Conservation (phyloP, 768 basidiomycete species). For the Boletus bicolor region DNA sequence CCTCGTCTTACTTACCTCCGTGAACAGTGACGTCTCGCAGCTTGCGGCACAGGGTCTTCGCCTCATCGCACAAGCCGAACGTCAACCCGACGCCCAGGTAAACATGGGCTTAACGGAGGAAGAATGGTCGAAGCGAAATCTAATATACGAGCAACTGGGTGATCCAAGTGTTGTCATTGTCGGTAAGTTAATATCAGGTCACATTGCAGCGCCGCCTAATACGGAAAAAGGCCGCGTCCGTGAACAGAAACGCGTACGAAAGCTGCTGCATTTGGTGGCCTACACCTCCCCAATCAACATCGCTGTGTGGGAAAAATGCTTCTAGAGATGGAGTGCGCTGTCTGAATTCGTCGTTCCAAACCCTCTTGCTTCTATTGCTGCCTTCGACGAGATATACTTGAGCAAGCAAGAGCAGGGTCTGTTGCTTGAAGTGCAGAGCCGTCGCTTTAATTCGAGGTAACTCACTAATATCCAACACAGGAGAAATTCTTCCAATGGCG, state of each 20-base stretch:
- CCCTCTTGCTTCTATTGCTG: slow-evolving; percentile 32
- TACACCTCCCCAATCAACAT: slow-evolving; percentile 65
- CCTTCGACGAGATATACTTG: slow-evolving; percentile 34
- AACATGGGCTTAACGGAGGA: slow-evolving; percentile 53
- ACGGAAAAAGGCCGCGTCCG: slow-evolving; percentile 59
- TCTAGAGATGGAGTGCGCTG: slow-evolving; percentile 67
- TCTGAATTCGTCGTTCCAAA: slow-evolving; percentile 54
- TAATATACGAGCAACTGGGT: slow-evolving; percentile 75
- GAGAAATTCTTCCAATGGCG: slow-evolving; percentile 81
- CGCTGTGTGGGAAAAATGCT: slow-evolving; percentile 82
- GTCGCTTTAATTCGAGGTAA: neutral
- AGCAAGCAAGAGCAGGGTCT: slow-evolving; percentile 37
- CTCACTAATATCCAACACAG: slow-evolving; percentile 34
- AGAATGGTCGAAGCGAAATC: slow-evolving; percentile 63
- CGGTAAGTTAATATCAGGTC: slow-evolving; percentile 43
- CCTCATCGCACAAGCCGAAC: slow-evolving; percentile 63
- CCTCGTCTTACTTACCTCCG: slow-evolving; percentile 66
- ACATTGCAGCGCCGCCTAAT: slow-evolving; percentile 1
- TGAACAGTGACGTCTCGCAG: slow-evolving; percentile 62
- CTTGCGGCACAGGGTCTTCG: slow-evolving; percentile 69
- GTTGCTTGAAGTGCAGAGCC: slow-evolving; percentile 35
- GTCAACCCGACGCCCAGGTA: slow-evolving; percentile 54
- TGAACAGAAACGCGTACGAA: slow-evolving; percentile 78
- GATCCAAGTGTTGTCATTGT: slow-evolving; percentile 69
- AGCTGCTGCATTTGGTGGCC: slow-evolving; percentile 60